A percentile compares a stretch with the other conserved stretches of the same genome.
These are phyloP conservation scores for Stenogyne calaminthoides DNA, from an alignment of 305 asterid species.

Conservation along the genomic window DNA sequence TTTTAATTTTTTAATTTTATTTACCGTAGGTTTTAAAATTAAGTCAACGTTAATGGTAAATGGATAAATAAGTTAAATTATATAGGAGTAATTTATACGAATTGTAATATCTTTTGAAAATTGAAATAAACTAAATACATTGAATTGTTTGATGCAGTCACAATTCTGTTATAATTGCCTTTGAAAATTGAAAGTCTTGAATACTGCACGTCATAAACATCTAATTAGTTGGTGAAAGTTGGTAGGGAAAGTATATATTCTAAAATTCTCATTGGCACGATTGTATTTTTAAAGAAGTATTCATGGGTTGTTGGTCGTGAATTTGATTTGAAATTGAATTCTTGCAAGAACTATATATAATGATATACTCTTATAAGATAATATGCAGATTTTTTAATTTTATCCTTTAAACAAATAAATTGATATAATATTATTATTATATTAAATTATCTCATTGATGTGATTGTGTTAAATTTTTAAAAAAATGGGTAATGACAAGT, in stretches of 20 bases:
- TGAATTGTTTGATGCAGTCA: background rate
- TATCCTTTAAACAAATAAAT: no score
- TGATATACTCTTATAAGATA: background rate
- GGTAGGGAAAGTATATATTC: slow-evolving; percentile 16
- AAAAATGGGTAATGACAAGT: no score
- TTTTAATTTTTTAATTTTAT: background rate
- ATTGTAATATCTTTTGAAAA: background rate
- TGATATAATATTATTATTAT: no score
- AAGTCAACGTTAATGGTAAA: background rate
- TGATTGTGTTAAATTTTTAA: no score
- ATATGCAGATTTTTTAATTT: no score
- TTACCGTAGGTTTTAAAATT: background rate
- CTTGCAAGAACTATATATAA: background rate
- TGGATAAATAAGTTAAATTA: no score
- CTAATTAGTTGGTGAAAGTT: slow-evolving; percentile 29
- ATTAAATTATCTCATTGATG: no score
- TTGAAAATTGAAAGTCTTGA: background rate
- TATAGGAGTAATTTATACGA: no score
- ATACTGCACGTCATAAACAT: background rate
- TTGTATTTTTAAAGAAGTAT: background rate
- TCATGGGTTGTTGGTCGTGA: background rate
- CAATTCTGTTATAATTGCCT: background rate
- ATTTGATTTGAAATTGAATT: background rate
- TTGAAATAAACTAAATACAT: background rate
- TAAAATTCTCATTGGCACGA: background rate